These are phyloP conservation scores for Pleurotus salmoneostramineus DNA, from an alignment of 768 basidiomycete genomes.

Conservation along the genomic window DNA sequence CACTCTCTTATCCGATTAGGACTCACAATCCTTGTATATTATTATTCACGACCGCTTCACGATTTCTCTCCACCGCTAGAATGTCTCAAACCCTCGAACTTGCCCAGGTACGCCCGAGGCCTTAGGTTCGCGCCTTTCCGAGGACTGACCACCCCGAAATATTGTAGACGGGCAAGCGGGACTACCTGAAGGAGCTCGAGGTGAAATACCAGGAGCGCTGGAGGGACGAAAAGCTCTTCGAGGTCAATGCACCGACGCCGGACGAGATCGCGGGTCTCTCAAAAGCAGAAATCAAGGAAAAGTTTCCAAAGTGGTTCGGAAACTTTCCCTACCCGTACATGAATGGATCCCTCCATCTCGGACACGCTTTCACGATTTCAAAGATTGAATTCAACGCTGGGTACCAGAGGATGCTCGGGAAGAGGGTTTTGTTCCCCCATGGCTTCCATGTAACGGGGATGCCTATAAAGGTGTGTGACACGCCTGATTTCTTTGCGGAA, in stretches of 20 bases:
- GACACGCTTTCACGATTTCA: conserved; percentile 96
- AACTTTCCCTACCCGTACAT: conserved; percentile 97
- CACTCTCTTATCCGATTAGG: conserved; percentile 22
- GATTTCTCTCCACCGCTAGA: conserved; percentile 11
- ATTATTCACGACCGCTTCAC: conserved; percentile 18
- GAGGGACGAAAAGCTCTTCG: conserved; percentile 75
- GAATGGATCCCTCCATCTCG: conserved; percentile 96
- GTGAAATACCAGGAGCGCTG: conserved; percentile 82
- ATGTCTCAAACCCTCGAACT: conserved; percentile 69
- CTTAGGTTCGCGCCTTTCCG: background rate
- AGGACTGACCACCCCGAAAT: conserved; percentile 6
- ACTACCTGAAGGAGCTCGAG: conserved; percentile 80
- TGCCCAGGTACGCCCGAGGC: conserved; percentile 42
- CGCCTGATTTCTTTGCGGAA: background rate
- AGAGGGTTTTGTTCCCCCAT: conserved; percentile 93
- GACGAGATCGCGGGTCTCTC: conserved; percentile 64
- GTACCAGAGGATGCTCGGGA: conserved; percentile 92
- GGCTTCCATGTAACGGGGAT: conserved; percentile 98
- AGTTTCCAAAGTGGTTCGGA: conserved; percentile 96
- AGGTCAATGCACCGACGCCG: conserved; percentile 74
- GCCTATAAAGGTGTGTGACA: conserved; percentile 88
- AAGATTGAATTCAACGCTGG: conserved; percentile 98
- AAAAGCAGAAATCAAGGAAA: conserved; percentile 59
- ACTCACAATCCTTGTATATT: conserved; percentile 33
- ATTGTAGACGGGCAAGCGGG: conserved; percentile 89